Evolutionary conservation across 1,284 basidiomycete genomes (phyloP).

Genomic region (Coniferiporia weirii): DNA sequence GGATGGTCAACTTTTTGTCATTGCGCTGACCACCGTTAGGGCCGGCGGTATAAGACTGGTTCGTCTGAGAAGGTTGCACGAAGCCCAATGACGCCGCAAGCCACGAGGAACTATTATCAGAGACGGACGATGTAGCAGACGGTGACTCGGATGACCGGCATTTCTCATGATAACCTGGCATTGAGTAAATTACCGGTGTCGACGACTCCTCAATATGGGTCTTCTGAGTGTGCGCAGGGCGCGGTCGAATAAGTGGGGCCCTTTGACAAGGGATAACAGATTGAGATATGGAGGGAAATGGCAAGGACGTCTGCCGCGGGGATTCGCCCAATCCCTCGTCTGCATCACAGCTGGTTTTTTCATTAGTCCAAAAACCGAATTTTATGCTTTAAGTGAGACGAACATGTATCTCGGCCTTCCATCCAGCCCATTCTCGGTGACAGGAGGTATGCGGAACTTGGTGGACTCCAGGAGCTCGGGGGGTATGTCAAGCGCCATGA

Average conservation of each 20-base stretch:
- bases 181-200: not conserved
- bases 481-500: conserved; percentile 60
- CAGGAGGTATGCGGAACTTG: conserved; percentile 69
- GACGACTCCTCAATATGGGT: not conserved
- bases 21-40: not conserved
- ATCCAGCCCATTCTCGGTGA: conserved; percentile 59
- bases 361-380: not conserved
- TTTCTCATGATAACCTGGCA: not conserved
- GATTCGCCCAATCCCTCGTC: conserved; percentile 9
- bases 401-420: conserved; percentile 54
- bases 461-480: conserved; percentile 64
- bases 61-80: not conserved
- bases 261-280: not conserved
- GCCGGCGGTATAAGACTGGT: not conserved
- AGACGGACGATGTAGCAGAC: not conserved
- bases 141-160: not conserved
- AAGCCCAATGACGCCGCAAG: not conserved
- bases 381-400: not conserved
- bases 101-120: not conserved
- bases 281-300: conserved; percentile 7
- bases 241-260: not conserved
- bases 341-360: conserved; percentile 13
- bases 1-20: not conserved
- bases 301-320: conserved; percentile 1
- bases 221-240: not conserved